Evolutionary conservation across 1,139 yeast genomes (phyloP), one percentile per base, ranked within the genome.

Genomic region (Lodderomyces jiufengensis): DNA sequence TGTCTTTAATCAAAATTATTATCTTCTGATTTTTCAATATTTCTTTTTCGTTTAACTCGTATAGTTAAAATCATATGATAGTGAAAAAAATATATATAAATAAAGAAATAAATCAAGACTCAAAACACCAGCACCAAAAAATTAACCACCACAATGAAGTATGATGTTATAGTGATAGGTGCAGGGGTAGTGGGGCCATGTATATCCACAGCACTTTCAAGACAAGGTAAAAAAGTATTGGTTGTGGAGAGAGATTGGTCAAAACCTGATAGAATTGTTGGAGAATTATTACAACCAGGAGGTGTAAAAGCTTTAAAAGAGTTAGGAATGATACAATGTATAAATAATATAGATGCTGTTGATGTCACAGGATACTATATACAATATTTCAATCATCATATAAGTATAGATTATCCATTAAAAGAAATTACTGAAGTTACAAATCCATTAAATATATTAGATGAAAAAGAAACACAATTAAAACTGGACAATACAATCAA

Each of bases 131-230:
- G 16, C 4, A 11, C 9, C 4, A 8, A 21, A 20, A 20, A 23
- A 14, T 5, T 5, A 16, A 31, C 24, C 24, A 31, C 34, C 22
- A 18, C 20, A 5, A 13, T n/a, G 29, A 30, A 26, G 31, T 76
- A 71, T 55, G 94, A 84, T 50, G 83, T 70, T 24, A 76, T 84
- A 24, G 79, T 84, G 21, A 75, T 92, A 24, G 97, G 98, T 13
- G 97, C 97, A 10, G 99, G 99, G 29, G 95, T 92, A 14, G 82
- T 86, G 10, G 99, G 99, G 1, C 96, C 98, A 4, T 80, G 92
- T 39, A 72, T 92, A 20, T 97, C 97, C 32, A 84, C 90, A 0
- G 88, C 87, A 3, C 64, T 92, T 41, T 97, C 96, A 2, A 74
- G 94, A 49, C 95, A 86, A 53, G 97, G 97, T 27, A 72, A 95